These are phyloP conservation scores for Talaromyces sp. DNA, from an alignment of 2,329 filamentous ascomycete species.

Conservation along the genomic window DNA sequence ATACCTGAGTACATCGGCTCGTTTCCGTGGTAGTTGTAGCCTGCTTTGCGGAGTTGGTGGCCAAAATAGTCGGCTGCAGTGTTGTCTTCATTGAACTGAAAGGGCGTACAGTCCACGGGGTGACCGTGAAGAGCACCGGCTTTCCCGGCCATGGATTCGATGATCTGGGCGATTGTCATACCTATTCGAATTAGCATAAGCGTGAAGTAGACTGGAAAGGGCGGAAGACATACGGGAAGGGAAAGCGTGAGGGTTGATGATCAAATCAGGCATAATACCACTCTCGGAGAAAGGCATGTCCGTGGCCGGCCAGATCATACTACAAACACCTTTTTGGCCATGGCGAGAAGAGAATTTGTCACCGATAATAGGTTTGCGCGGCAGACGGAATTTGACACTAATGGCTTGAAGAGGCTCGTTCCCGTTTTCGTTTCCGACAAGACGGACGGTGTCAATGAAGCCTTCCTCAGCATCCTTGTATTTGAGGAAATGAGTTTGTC, in stretches of 20 bases:
- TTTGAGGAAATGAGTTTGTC: conserved; percentile 79
- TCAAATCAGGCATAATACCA: conserved; percentile 93
- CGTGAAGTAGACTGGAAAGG: not conserved
- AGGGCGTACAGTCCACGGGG: conserved; percentile 94
- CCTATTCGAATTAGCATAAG: conserved; percentile 24
- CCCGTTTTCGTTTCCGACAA: conserved; percentile 81
- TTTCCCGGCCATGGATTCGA: conserved; percentile 95
- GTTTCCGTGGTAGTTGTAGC: conserved; percentile 97
- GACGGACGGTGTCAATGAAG: conserved; percentile 86
- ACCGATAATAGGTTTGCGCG: conserved; percentile 85
- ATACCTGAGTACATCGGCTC: conserved; percentile 98
- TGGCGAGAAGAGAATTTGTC: conserved; percentile 99
- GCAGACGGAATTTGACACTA: conserved; percentile 88
- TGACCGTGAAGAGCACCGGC: conserved; percentile 88
- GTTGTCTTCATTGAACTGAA: conserved; percentile 88
- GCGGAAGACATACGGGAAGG: conserved; percentile 63
- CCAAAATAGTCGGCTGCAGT: conserved; percentile 94
- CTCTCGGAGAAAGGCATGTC: conserved; percentile 98
- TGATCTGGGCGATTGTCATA: conserved; percentile 99
- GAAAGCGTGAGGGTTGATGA: conserved; percentile 99
- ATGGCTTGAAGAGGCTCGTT: conserved; percentile 80
- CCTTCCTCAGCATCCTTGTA: conserved; percentile 90
- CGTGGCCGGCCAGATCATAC: conserved; percentile 84
- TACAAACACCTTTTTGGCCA: conserved; percentile 76
- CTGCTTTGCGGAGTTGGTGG: conserved; percentile 88